Conservation (phyloP, 1,284 basidiomycete species). For the Stereum hirsutum region DNA sequence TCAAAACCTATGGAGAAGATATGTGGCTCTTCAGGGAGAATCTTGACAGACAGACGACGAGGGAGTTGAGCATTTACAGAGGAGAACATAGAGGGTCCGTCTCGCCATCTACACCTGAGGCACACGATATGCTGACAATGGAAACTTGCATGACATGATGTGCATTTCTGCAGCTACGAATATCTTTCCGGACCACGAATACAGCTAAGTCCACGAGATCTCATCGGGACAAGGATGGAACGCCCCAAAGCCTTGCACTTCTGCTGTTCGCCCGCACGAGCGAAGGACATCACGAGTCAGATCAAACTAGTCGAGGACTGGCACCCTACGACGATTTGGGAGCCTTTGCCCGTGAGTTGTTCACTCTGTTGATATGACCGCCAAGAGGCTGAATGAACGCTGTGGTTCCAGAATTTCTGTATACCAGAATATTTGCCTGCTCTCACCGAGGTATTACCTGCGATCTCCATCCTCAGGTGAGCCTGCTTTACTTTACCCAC, state of each 20-base stretch:
- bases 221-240: conserved; percentile 42
- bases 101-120: conserved; percentile 1
- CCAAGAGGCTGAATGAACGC: neutral
- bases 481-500: conserved; percentile 6
- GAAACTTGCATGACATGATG: neutral
- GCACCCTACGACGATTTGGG: conserved; percentile 66
- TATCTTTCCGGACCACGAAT: conserved; percentile 75
- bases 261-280: conserved; percentile 76
- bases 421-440: conserved; percentile 69
- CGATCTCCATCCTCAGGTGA: conserved; percentile 61
- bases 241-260: conserved; percentile 69
- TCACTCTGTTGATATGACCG: neutral
- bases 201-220: conserved; percentile 64
- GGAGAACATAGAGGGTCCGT: conserved; percentile 65
- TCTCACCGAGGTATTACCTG: conserved; percentile 50
- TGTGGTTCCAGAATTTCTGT: conserved; percentile 60
- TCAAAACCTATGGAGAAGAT: conserved; percentile 61
- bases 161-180: conserved; percentile 69
- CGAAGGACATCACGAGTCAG: conserved; percentile 58
- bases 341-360: conserved; percentile 73
- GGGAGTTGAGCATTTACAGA: conserved; percentile 72
- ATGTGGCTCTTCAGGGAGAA: conserved; percentile 77
- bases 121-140: neutral
- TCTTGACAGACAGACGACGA: conserved; percentile 46
- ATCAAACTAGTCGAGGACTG: conserved; percentile 45